A percentile compares a stretch with the other conserved stretches of the same genome.
Conservation (phyloP, 2,329 filamentous ascomycete genomes). For the Calonectria honghensis region DNA sequence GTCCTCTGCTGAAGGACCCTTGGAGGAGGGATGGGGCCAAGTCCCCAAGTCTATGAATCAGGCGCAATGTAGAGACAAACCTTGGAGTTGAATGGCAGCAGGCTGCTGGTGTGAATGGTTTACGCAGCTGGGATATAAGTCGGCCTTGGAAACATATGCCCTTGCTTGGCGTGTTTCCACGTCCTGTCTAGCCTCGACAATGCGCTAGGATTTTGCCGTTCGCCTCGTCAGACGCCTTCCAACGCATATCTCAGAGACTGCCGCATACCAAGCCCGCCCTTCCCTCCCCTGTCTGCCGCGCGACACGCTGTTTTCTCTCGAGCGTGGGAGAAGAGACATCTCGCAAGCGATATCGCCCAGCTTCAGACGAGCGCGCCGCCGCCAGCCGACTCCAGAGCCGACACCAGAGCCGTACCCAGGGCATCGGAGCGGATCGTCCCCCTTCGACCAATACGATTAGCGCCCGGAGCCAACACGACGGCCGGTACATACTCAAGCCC, state of each 20-base stretch:
- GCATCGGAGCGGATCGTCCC: slow-evolving; percentile 26
- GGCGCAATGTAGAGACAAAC: slow-evolving; percentile 14
- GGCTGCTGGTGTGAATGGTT: neutral
- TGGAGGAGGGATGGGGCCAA: neutral
- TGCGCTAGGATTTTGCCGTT: neutral
- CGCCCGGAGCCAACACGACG: slow-evolving; percentile 32
- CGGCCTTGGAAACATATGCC: neutral
- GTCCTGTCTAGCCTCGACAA: neutral
- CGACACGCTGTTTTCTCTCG: slow-evolving; percentile 20
- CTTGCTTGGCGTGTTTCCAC: neutral
- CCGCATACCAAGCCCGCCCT: slow-evolving; percentile 16
- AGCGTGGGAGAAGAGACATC: slow-evolving; percentile 15
- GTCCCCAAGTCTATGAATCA: neutral
- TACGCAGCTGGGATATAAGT: slow-evolving; percentile 17
- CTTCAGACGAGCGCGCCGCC: neutral
- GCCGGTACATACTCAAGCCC: slow-evolving; percentile 16
- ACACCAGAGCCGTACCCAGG: slow-evolving; percentile 9
- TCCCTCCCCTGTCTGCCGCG: slow-evolving; percentile 16
- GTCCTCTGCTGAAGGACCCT: neutral
- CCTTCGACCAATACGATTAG: slow-evolving; percentile 33
- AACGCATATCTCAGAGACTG: slow-evolving; percentile 21
- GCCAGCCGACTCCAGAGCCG: neutral
- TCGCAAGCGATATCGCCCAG: slow-evolving; percentile 5
- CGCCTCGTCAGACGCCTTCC: slow-evolving; percentile 22
- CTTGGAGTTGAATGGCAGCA: neutral